These are phyloP conservation scores for Penicillium sumatraense DNA, from an alignment of 2,329 filamentous ascomycete genomes.

Conservation along the genomic window DNA sequence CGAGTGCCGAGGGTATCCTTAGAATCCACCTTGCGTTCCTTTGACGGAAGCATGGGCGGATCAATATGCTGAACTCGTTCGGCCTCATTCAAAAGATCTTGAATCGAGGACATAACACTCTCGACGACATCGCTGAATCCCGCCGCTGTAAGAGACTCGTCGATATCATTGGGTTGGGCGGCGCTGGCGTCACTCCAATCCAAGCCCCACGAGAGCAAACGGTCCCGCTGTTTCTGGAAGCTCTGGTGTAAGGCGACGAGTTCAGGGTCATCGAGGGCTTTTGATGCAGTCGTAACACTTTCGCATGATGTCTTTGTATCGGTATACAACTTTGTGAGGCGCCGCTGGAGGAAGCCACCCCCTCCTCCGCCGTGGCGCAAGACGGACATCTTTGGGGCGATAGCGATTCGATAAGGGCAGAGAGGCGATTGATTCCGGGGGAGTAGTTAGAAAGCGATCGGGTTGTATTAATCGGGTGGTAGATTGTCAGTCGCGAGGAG, in stretches of 20 bases:
- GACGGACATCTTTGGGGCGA: conserved; percentile 50
- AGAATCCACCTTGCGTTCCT: conserved; percentile 38
- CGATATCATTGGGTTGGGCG: conserved; percentile 62
- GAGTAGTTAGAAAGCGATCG: neutral
- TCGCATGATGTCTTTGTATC: conserved; percentile 68
- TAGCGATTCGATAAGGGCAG: conserved; percentile 17
- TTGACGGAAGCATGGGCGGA: conserved; percentile 43
- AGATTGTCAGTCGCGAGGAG: neutral
- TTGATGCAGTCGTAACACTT: conserved; percentile 55
- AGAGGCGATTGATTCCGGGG: neutral
- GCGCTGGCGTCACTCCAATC: conserved; percentile 68
- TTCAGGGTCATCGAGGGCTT: conserved; percentile 56
- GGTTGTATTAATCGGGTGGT: neutral
- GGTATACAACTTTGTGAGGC: conserved; percentile 65
- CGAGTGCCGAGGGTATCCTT: conserved; percentile 36
- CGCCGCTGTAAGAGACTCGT: conserved; percentile 65
- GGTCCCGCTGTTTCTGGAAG: conserved; percentile 67
- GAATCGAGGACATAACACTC: conserved; percentile 67
- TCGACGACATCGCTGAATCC: conserved; percentile 67
- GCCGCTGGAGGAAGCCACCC: conserved; percentile 49
- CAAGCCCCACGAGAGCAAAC: conserved; percentile 67
- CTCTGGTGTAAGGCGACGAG: conserved; percentile 62
- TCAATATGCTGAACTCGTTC: conserved; percentile 59
- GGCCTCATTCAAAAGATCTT: conserved; percentile 65
- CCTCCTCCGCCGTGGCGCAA: conserved; percentile 47